These are phyloP conservation scores for Phytophthora sp. DNA, from an alignment of 352 stramenopile genomes.

Conservation along the genomic window DNA sequence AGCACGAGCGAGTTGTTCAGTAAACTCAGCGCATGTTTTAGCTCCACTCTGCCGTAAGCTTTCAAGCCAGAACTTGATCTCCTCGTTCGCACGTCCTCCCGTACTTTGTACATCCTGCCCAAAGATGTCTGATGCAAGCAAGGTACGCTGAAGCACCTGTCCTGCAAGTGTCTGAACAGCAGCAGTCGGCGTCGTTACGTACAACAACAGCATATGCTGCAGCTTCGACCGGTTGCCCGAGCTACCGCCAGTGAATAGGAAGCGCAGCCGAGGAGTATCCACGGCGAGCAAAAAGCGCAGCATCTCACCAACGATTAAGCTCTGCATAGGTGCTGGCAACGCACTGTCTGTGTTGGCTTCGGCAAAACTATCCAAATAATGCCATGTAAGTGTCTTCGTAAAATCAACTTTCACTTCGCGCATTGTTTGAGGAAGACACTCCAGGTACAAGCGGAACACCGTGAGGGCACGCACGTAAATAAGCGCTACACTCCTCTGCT, in stretches of 20 bases:
- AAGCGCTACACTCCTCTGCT: conserved; percentile 47
- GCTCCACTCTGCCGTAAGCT: conserved; percentile 47
- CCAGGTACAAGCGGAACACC: conserved; percentile 79
- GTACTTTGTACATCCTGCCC: conserved; percentile 31
- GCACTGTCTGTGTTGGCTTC: background rate
- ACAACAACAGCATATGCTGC: conserved; percentile 68
- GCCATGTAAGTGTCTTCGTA: conserved; percentile 78
- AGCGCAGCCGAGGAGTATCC: conserved; percentile 60
- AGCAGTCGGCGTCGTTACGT: conserved; percentile 42
- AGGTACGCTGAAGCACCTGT: conserved; percentile 59
- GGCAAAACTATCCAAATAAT: conserved; percentile 41
- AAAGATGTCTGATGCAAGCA: conserved; percentile 65
- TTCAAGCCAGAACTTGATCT: conserved; percentile 74
- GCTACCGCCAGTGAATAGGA: conserved; percentile 44
- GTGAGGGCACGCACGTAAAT: conserved; percentile 78
- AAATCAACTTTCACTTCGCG: conserved; percentile 86
- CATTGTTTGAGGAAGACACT: conserved; percentile 77
- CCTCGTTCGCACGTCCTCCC: conserved; percentile 42
- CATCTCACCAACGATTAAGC: conserved; percentile 73
- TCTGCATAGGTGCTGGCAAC: conserved; percentile 39
- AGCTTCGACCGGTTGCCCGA: conserved; percentile 53
- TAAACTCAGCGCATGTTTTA: conserved; percentile 46
- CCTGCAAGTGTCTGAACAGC: conserved; percentile 47
- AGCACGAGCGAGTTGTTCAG: conserved; percentile 47
- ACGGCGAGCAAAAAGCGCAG: conserved; percentile 70